Evolutionary conservation across 2,329 filamentous ascomycete species (phyloP), one percentile per base, ranked within the genome.

Genomic region (Curvularia lunata): DNA sequence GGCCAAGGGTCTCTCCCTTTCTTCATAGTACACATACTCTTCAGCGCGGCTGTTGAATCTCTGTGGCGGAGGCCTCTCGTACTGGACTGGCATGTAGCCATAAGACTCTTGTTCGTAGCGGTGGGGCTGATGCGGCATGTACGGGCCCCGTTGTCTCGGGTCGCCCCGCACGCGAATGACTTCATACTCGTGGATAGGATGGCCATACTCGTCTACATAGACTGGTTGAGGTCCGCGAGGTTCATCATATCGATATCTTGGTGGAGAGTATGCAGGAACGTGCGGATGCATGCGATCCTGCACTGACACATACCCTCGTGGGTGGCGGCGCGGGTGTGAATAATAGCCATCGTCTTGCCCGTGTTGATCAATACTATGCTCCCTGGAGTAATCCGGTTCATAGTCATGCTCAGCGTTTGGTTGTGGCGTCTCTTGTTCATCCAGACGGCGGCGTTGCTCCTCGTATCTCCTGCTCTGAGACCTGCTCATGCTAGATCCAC

Each of bases 391-490:
- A 1, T 58, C 50, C 1, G 65, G 64, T 46, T 67, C 71, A 52
- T 67, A 68, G 28, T 70, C 72, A 19, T 49, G 63, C 10, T 72
- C 70, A 5, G 66, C 62, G 27, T 66, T 69, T 18, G 73, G 74
- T 19, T 75, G 71, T 1, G 72, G 73, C 13, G 70, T 75, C 48
- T 77, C 74, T 48, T 74, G 71, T 50, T 77, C 69, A 53, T 76
- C 70, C 40, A 77, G 68, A 10, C 73, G 69, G 23, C 74, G 73
- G 9, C 72, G 69, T 23, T 74, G 69, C 49, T 76, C 70, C 46
- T 75, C 74, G 42, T 77, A 77, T 63, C 74, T 61, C 43, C 67
- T 69, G 40, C 71, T 72, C 54, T 77, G 73, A 12, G 73, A 70
- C 19, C 74, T 71, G 19, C 68, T 70, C 57, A 75, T 73, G 57